phyloP scores from a whole-genome alignment of 2,329 filamentous ascomycete species.

The Diaporthe citriasiana region DNA sequence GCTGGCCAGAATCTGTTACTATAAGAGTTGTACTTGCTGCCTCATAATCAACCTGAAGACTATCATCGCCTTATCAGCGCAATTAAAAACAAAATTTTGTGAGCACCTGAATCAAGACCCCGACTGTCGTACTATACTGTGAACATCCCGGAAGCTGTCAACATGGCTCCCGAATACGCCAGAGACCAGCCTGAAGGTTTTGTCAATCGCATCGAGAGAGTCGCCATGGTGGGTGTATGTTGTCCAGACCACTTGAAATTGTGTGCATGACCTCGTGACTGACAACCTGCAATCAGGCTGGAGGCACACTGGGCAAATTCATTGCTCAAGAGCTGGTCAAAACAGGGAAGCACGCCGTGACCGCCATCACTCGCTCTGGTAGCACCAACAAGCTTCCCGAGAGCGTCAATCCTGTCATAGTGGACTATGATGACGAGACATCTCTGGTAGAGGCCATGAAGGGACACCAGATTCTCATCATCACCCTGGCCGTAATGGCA shows the following conservation, averaged over 20 bases:
- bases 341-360: conserved; percentile 62
- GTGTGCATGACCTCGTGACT: not conserved
- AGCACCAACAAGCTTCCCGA: conserved; percentile 57
- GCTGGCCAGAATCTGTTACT: not conserved
- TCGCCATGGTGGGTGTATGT: conserved; percentile 48
- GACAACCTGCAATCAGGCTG: conserved; percentile 42
- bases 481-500: conserved; percentile 55
- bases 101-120: not conserved
- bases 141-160: not conserved
- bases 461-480: conserved; percentile 54
- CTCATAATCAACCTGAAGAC: rapidly evolving
- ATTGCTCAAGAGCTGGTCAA: conserved; percentile 54
- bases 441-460: conserved; percentile 47
- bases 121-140: not conserved
- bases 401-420: conserved; percentile 54
- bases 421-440: conserved; percentile 63
- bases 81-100: not conserved
- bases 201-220: conserved; percentile 45
- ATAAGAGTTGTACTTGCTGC: not conserved
- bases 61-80: not conserved
- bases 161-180: conserved; percentile 36
- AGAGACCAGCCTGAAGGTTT: conserved; percentile 38
- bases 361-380: conserved; percentile 61
- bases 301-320: conserved; percentile 45
- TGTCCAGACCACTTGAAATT: not conserved